These are phyloP conservation scores for Podospora anserina DNA, from an alignment of 495 filamentous ascomycete species.

Conservation along the genomic window DNA sequence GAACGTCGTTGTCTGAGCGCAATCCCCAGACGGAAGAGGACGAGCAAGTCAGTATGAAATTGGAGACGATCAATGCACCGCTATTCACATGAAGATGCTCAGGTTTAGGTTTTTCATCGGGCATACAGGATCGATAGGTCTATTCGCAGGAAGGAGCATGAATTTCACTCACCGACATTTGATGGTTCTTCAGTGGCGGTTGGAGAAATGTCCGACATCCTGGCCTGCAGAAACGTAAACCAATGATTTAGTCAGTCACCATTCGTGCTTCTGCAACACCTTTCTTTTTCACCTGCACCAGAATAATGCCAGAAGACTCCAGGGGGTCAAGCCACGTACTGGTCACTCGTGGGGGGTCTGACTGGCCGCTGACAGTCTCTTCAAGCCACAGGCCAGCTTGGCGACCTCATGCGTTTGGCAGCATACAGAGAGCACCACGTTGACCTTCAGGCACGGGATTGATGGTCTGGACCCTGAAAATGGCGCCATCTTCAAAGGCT, in stretches of 20 bases:
- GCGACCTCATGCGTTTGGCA: no score
- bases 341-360: neutral
- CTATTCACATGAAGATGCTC: neutral
- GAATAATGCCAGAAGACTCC: neutral
- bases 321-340: neutral
- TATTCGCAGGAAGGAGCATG: neutral
- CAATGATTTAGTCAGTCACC: no score
- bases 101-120: neutral
- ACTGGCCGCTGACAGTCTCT: neutral
- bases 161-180: neutral
- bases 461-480: neutral
- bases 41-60: neutral
- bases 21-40: neutral
- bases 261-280: neutral
- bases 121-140: neutral
- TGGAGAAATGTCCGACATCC: neutral
- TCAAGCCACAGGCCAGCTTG: no score
- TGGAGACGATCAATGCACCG: neutral
- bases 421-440: neutral
- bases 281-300: neutral
- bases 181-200: neutral
- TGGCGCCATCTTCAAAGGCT: neutral
- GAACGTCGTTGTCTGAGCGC: neutral
- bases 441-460: neutral
- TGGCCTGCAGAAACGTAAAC: neutral